Base-by-base conservation (phyloP, 2,329 filamentous ascomycete species). In the Decorospora gaudefroyi region DNA sequence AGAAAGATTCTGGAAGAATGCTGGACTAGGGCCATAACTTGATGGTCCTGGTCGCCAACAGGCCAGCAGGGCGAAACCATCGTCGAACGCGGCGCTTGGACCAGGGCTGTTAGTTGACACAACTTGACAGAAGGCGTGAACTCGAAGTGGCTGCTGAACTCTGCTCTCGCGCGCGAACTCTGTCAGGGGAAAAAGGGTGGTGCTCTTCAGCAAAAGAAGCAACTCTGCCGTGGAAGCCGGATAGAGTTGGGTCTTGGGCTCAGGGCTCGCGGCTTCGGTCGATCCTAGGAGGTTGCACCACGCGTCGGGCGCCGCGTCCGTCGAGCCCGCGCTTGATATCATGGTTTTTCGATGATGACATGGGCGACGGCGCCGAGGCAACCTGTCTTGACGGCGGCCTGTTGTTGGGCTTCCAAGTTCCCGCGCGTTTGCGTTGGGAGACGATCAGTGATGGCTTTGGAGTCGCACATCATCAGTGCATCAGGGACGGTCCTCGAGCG, bases 1-100 rank as follows among this genome's bases (percentile, higher is more conserved):
- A 62, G 61, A 67, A 65, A 46, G 21, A 22, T 66, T 64, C 59
- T 65, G 55, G 63, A 65, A 66, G 35, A 55, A 63, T 59, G 51
- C 58, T 45, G 50, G 45, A 49, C 51, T 44, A 33, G 46, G 47
- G 43, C 39, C 46, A 42, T 46, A 29, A 51, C 37, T 40, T 46
- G 35, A 46, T 42, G 26, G 42, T 41, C 47, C 49, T 49, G 46
- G 42, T 45, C 37, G 32, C 25, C 32, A 47, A 43, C 45, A 30
- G 47, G 44, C 48, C 50, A 22, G 41, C 40, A 40, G 43, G 45
- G 39, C 40, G 37, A 49, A 39, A 51, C 33, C 23, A 45, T 41
- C 15, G 42, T 48, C n/a, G 40, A 33, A 50, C 27, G 36, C 12
- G 34, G 15, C 29, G 47, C 44, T 44, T 46, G 40, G 46, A 46